These are phyloP conservation scores for Akanthomyces uredinophilus DNA, from an alignment of 2,329 filamentous ascomycete genomes.

Conservation along the genomic window DNA sequence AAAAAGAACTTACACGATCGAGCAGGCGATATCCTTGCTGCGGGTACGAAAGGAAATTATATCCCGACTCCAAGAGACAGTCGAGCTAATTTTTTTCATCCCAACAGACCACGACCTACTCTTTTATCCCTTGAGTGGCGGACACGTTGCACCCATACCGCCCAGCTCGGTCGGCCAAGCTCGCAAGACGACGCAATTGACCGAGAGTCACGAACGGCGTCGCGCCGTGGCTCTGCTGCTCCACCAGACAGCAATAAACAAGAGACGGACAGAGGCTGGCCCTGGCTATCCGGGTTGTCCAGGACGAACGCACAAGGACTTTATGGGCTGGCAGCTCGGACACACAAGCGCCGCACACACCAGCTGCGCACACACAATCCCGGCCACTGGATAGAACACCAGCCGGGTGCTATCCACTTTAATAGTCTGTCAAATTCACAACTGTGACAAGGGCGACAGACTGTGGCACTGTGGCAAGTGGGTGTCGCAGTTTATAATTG, in stretches of 20 bases:
- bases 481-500: neutral
- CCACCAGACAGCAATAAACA: conserved; percentile 7
- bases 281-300: conserved; percentile 12
- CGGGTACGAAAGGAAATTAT: neutral
- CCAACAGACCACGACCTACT: neutral
- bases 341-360: conserved; percentile 3
- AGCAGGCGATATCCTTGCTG: neutral
- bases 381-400: neutral
- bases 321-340: conserved; percentile 12
- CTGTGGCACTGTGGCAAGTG: too few relatives aligned
- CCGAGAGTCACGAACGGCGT: neutral
- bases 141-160: neutral
- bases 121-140: neutral
- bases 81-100: neutral
- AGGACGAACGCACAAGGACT: conserved; percentile 6
- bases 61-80: neutral
- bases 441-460: too few relatives aligned
- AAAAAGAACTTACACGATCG: neutral
- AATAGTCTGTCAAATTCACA: neutral
- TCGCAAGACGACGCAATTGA: conserved; percentile 9
- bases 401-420: conserved; percentile 6
- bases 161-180: neutral
- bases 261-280: conserved; percentile 4
- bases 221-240: neutral
- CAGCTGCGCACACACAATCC: neutral